phyloP scores from a whole-genome alignment of 805 yeast species.

The Kodamaea kaohsiungensis region DNA sequence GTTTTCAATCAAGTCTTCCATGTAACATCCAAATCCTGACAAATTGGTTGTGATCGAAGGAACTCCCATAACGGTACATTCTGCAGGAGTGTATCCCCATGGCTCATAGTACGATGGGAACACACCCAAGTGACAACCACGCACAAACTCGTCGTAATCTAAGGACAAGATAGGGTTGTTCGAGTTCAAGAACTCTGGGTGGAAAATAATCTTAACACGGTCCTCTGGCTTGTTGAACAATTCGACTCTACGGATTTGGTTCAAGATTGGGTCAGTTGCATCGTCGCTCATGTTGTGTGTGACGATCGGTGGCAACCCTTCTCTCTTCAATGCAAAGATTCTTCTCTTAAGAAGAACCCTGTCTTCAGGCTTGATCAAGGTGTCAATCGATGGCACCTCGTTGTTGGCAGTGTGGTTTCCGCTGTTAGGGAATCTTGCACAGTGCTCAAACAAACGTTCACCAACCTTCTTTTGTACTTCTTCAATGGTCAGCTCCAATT shows the following conservation, averaged over 20 bases:
- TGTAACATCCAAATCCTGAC: constrained; percentile 97
- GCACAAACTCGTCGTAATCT: constrained; percentile 95
- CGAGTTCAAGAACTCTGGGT: constrained; percentile 94
- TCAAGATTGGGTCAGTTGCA: constrained; percentile 84
- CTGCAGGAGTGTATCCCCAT: constrained; percentile 99
- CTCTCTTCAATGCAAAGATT: constrained; percentile 89
- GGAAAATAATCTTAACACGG: constrained; percentile 93
- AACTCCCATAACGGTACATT: constrained; percentile 99
- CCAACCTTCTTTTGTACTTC: constrained; percentile 89
- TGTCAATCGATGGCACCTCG: constrained; percentile 79
- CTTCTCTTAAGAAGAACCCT: constrained; percentile 87
- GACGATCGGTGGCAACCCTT: constrained; percentile 88
- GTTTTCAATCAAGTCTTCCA: constrained; percentile 96
- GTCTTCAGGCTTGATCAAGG: constrained; percentile 82
- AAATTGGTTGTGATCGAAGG: constrained; percentile 95
- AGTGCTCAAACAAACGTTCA: constrained; percentile 84
- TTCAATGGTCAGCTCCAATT: constrained; percentile 82
- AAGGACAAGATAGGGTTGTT: constrained; percentile 90
- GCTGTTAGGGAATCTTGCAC: constrained; percentile 62
- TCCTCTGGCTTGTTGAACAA: constrained; percentile 88
- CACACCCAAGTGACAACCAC: constrained; percentile 97
- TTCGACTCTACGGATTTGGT: constrained; percentile 88
- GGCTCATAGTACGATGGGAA: constrained; percentile 99
- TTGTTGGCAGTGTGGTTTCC: constrained; percentile 36
- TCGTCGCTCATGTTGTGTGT: constrained; percentile 97